A percentile compares a stretch with the other conserved stretches of the same genome.
phyloP scores from a whole-genome alignment of 1,139 yeast species.

The Zhuliangozyma parablackwelliae region DNA sequence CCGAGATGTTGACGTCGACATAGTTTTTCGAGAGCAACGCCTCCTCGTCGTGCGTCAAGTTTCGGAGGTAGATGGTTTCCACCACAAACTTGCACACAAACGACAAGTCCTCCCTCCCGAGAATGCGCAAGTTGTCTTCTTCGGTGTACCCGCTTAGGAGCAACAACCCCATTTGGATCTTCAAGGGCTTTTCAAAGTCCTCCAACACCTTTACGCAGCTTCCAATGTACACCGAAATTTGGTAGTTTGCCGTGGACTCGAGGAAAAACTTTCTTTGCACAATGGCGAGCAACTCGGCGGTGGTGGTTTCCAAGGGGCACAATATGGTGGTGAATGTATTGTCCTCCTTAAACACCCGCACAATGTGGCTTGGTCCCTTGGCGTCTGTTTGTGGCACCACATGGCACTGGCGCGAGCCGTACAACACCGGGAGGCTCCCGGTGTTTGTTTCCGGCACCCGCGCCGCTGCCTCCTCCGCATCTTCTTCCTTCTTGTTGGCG shows the following conservation, averaged over 20 bases:
- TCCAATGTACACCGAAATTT: constrained; percentile 76
- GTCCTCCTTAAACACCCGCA: constrained; percentile 74
- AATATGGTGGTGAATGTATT: constrained; percentile 79
- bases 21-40: constrained; percentile 59
- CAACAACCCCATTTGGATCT: constrained; percentile 70
- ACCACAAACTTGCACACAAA: constrained; percentile 82
- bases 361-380: constrained; percentile 43
- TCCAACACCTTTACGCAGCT: constrained; percentile 72
- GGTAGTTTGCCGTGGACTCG: constrained; percentile 66
- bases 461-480: constrained; percentile 3
- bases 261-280: constrained; percentile 75
- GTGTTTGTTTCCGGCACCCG: not conserved
- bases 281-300: constrained; percentile 64
- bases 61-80: constrained; percentile 66
- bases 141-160: constrained; percentile 77
- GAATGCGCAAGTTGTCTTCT: constrained; percentile 66
- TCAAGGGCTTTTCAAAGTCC: constrained; percentile 71
- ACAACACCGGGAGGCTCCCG: constrained; percentile 29
- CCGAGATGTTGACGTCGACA: constrained; percentile 69
- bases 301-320: constrained; percentile 72
- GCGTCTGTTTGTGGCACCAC: constrained; percentile 14
- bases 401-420: constrained; percentile 31
- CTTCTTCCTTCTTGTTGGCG: constrained; percentile 3
- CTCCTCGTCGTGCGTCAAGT: constrained; percentile 65
- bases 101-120: constrained; percentile 86